Percentiles rank a stretch among this genome's conserved stretches.
Conservation (phyloP, 768 basidiomycete species). For the Lentinula aciculospora region DNA sequence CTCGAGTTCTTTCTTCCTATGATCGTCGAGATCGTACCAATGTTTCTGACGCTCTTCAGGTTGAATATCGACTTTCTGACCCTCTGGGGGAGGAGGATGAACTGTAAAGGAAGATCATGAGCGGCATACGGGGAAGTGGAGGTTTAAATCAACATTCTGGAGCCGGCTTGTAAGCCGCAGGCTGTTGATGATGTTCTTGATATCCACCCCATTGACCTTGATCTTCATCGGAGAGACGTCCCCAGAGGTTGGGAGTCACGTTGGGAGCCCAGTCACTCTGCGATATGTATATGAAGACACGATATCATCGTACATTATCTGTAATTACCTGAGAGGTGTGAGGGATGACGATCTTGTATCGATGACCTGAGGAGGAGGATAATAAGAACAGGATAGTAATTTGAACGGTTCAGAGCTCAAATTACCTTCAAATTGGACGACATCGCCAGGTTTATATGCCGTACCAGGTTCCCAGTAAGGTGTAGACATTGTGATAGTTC, state of each 20-base stretch:
- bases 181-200: constrained; percentile 22
- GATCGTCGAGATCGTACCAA: constrained; percentile 51
- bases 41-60: constrained; percentile 46
- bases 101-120: constrained; percentile 3
- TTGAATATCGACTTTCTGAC: constrained; percentile 21
- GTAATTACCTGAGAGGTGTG: constrained; percentile 58
- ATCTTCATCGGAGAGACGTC: constrained; percentile 33
- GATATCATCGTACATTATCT: not conserved
- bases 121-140: constrained; percentile 1
- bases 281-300: not conserved
- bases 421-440: constrained; percentile 43
- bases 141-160: constrained; percentile 10
- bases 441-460: constrained; percentile 45
- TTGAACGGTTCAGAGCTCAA: not conserved
- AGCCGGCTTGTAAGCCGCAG: constrained; percentile 16
- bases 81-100: constrained; percentile 10
- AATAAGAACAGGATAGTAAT: constrained; percentile 26
- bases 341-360: constrained; percentile 68
- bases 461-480: constrained; percentile 58
- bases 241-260: constrained; percentile 64
- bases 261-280: constrained; percentile 68
- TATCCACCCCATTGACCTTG: constrained; percentile 19
- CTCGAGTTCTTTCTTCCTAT: constrained; percentile 54
- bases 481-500: not conserved
- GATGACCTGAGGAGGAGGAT: constrained; percentile 40